phyloP scores from a whole-genome alignment of 805 yeast species.

The Geotrichum ghanense region DNA sequence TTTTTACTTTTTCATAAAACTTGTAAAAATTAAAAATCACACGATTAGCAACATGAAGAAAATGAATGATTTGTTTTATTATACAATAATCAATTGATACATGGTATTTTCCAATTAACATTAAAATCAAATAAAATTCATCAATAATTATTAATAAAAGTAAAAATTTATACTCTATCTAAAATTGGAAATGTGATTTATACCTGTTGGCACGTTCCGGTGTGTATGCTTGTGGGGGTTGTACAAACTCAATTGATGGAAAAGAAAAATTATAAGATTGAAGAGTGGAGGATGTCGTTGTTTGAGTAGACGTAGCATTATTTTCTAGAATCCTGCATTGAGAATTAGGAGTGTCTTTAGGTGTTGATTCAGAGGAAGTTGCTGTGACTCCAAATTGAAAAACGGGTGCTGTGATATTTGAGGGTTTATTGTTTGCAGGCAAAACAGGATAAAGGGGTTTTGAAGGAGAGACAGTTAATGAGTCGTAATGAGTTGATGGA shows the following conservation, averaged over 20 bases:
- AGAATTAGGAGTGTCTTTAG: not conserved
- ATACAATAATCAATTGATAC: not conserved
- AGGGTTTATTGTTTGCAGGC: not conserved
- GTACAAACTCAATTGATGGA: not conserved
- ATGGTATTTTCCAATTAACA: too few relatives aligned
- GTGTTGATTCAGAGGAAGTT: not conserved
- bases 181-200: not conserved
- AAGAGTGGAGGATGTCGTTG: too few relatives aligned
- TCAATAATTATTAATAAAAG: too few relatives aligned
- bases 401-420: too few relatives aligned
- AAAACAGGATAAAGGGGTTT: conserved; percentile 2
- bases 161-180: not conserved
- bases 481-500: not conserved
- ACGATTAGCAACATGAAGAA: too few relatives aligned
- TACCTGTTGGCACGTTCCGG: not conserved
- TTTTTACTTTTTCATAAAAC: too few relatives aligned
- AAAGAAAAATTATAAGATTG: too few relatives aligned
- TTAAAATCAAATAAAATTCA: too few relatives aligned
- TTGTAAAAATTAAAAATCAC: too few relatives aligned
- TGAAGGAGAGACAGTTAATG: conserved; percentile 1
- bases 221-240: not conserved
- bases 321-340: not conserved
- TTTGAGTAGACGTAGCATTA: not conserved
- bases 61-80: too few relatives aligned
- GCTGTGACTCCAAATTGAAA: not conserved